Evolutionary conservation across 805 yeast species (phyloP), one percentile per base, ranked within the genome.

Genomic region (Saturnispora sanitii): DNA sequence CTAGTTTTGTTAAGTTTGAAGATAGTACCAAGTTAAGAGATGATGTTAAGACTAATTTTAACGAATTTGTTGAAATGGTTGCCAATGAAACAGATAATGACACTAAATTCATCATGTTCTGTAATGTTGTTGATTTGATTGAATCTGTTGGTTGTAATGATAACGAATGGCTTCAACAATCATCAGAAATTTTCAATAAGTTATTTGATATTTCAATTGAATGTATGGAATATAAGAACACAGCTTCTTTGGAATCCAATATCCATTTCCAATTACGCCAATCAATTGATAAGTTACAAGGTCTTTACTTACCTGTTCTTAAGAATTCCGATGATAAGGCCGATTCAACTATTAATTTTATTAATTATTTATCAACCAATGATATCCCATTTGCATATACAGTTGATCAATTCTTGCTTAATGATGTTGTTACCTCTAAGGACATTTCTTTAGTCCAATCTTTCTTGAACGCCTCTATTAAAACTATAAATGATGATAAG

Each of bases 211-310:
- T 72, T 25, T 61, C 72, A 1, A 66, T 66, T 23, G 70, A 63
- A 11, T 66, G 79, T 17, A 57, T 66, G 1, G 51, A 57, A 2
- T 60, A 70, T 29, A 68, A 71, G 31, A 54, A 59, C 33, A 48
- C 59, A 2, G 58, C 72, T 1, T 58, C 74, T 1, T 56, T 77
- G 43, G 67, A 73, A 2, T 77, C 87, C 0, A 64, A 78, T 1
- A 65, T 75, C 16, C 84, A 79, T 45, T 72, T 87, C 53, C 84
- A 82, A 53, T 67, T 84, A 3, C 79, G 73, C 26, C 87, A 82
- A 53, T 77, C 92, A 0, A 62, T 82, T 20, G 70, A 70, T 19
- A 77, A 72, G 41, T 65, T 84, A 35, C 90, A 84, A 55, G 35
- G 40, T 0, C 43, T 76, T 1, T 70, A 70, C 42, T 64, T 74